Percentiles rank a stretch among this genome's conserved stretches.
Evolutionary conservation across 23 red algal genomes (phyloP).

Genomic region (Gracilaria domingensis): DNA sequence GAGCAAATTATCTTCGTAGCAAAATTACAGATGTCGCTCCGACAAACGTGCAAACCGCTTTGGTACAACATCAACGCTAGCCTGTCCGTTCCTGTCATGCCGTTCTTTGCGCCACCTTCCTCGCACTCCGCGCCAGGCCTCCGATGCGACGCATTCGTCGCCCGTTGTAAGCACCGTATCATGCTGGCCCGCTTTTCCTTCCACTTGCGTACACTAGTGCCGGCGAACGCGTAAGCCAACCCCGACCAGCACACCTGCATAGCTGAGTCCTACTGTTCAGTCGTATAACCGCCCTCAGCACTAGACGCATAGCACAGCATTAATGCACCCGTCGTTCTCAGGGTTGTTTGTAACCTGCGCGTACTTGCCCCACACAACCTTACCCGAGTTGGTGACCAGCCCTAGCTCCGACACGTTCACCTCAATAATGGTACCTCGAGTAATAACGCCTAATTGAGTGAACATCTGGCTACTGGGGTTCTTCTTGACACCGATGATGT

Average conservation of each 20-base stretch:
- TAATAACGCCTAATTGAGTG: conserved; percentile 94
- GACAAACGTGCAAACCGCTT: not conserved
- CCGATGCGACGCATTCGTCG: not conserved
- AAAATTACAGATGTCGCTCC: not conserved
- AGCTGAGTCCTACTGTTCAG: not conserved
- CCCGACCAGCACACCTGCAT: not conserved
- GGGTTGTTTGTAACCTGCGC: conserved; percentile 99
- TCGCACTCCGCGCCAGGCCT: not conserved
- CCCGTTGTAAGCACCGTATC: not conserved
- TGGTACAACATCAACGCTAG: not conserved
- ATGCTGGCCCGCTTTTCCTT: not conserved
- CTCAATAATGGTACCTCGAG: conserved; percentile 95
- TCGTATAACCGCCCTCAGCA: not conserved
- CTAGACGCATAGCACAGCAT: conserved; percentile 92
- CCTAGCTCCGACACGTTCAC: conserved; percentile 98
- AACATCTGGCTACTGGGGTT: conserved; percentile 90
- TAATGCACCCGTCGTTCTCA: conserved; percentile 96
- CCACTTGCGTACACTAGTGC: not conserved
- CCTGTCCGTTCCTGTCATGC: not conserved
- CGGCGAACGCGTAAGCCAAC: not conserved
- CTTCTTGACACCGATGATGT: conserved; percentile 98
- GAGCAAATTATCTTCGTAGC: not conserved
- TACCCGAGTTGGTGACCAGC: conserved; percentile 95
- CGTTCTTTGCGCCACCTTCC: too few relatives aligned
- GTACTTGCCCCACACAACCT: conserved; percentile 98